Base-by-base conservation (phyloP, 768 basidiomycete genomes). In the Hypsizygus marmoreus region DNA sequence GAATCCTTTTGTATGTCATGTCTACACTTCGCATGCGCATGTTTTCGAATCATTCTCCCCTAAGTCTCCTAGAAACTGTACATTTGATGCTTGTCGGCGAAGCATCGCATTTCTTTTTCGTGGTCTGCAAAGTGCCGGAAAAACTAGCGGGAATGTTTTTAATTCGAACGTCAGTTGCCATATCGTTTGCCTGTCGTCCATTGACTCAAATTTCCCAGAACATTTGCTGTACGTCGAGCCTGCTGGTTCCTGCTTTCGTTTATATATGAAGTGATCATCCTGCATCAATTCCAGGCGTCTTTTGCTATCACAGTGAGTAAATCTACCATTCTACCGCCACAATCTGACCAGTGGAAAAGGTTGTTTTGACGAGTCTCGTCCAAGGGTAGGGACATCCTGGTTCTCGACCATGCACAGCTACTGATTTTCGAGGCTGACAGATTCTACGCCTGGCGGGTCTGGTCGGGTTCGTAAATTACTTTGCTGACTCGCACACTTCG, bases 121-220 rank as follows among this genome's bases (percentile, higher is more conserved):
- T 47, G 6, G n/a, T 34, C 12, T 7, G 10, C 9, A 47, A 47
- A 22, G 3, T 31, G 14, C 46, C 46, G 8, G 46, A 47, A 24
- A 47, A 47, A 17, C 23, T 23, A 2, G 25, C 19, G 2, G 14
- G 25, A 17, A 40, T 40, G 23, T 40, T 25, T 13, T 25, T 25
- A 17, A 28, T 40, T 12, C 13, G 23, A 6, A 16, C 13, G 39
- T 40, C 7, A 26, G 39, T 28, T n/a, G 14, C 24, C 19, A 8
- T 5, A 4, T 22, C 26, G 23, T 22, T 22, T 13, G 20, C 6
- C 5, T n/a, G 9, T 9, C 2, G 11, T 19, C 23, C 12, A 4
- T 25, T 28, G n/a, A n/a, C n/a, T n/a, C n/a, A n/a, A n/a, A n/a
- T n/a, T n/a, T n/a, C n/a, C n/a, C 12, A 40, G 39, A 26, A 7